Base-by-base conservation (phyloP, 75 land plant species). In the Pinus albicaulis region DNA sequence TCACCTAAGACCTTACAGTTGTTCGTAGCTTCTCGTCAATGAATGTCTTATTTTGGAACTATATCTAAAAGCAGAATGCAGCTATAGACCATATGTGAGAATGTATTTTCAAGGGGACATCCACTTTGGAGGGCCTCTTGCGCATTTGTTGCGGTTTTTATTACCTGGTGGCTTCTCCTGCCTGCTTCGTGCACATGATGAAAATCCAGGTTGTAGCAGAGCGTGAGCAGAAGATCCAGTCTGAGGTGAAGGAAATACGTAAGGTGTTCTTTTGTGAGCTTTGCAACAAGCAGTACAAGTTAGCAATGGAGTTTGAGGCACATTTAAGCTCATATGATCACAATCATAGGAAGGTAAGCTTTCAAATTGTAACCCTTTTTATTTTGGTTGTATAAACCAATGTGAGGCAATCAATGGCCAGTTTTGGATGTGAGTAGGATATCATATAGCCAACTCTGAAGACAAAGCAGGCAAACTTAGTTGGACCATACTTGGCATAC, bases 261-360 rank as follows among this genome's bases (percentile, higher is more conserved):
- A 96, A 95, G 86, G 91, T 87, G 72, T 98, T 98, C 86, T 93
- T 76, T 73, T 98, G 99, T 82, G 92, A 92, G 57, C 98, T 98
- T 59, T 98, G 99, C 88, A 96, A 92, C 96, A 98, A 98, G 82
- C 99, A 98, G 77, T 98, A 98, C 84, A 98, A 98, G 69, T 74
- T 95, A 85, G 99, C 99, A 5, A 88, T 91, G 85, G 99, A 98
- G 83, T 98, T 98, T 82, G 99, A 98, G 74, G 87, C 76, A n/a
- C 99, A 98, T 66, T 82, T 98, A 65, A 98, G 99, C 83, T 98
- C 99, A 20, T 98, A 98, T 83, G 98, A 92, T 79, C 99, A 98
- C 85, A 98, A 98, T 66, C 99, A 98, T 82, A 86, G 92, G 79
- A 98, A 98, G 98, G 98, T 90, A 71, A 28, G 59, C 58, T 71